phyloP scores from a whole-genome alignment of 2,329 filamentous ascomycete genomes.

The Cladophialophora immunda region DNA sequence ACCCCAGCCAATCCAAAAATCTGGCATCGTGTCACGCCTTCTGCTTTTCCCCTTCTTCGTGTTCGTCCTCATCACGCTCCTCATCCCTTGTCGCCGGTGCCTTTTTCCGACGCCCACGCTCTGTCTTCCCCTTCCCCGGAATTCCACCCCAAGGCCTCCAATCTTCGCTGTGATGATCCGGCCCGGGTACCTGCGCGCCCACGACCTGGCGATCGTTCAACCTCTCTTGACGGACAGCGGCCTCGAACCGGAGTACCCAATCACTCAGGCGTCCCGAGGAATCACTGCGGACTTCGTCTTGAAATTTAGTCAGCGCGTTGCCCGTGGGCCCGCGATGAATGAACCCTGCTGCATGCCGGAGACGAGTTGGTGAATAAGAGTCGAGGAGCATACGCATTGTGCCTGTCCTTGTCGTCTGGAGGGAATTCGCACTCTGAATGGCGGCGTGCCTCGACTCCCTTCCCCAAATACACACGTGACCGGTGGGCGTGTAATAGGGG shows the following conservation, averaged over 20 bases:
- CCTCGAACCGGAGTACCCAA: conserved; percentile 26
- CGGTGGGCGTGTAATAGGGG: conserved; percentile 49
- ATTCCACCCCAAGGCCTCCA: conserved; percentile 27
- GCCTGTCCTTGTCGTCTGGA: conserved; percentile 28
- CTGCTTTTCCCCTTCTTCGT: conserved; percentile 2
- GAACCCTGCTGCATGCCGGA: conserved; percentile 24
- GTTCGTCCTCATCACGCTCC: not conserved
- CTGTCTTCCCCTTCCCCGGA: not conserved
- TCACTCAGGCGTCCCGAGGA: conserved; percentile 12
- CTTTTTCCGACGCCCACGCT: not conserved
- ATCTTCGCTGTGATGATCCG: conserved; percentile 1
- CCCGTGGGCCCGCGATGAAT: conserved; percentile 11
- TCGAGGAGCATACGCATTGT: conserved; percentile 33
- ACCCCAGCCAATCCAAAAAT: not conserved
- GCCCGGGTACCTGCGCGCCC: not conserved
- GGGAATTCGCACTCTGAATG: conserved; percentile 25
- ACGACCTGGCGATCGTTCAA: conserved; percentile 16
- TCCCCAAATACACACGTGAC: conserved; percentile 45
- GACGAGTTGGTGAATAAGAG: conserved; percentile 27
- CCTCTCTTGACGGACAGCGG: conserved; percentile 13
- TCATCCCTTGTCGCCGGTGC: not conserved
- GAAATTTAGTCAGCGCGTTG: conserved; percentile 9
- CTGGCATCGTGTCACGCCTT: not conserved
- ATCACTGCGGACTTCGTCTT: conserved; percentile 22
- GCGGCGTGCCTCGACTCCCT: conserved; percentile 27